These are phyloP conservation scores for Backusella australiensis DNA, from an alignment of 192 early-diverging fungal genomes.

Conservation along the genomic window DNA sequence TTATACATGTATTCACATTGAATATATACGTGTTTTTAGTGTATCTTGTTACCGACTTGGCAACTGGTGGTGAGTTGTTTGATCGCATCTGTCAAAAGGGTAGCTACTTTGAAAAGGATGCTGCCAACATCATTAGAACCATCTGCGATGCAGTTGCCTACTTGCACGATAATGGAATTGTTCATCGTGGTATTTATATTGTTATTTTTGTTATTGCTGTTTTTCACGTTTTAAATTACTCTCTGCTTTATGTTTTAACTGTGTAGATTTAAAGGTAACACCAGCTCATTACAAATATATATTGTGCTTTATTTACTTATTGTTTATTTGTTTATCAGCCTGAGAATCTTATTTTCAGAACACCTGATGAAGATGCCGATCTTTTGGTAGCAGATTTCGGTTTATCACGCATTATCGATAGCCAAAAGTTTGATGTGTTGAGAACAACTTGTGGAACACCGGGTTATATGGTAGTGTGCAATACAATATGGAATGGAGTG, in stretches of 20 bases:
- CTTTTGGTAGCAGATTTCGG: conserved; percentile 86
- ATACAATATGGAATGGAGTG: too few relatives aligned
- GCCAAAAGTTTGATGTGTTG: conserved; percentile 54
- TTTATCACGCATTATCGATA: conserved; percentile 64
- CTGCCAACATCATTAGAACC: conserved; percentile 71
- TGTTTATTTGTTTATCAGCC: conserved; percentile 41
- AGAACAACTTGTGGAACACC: conserved; percentile 77
- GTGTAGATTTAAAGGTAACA: conserved; percentile 31
- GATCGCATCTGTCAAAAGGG: conserved; percentile 75
- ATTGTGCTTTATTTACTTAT: neutral
- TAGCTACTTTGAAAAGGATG: conserved; percentile 77
- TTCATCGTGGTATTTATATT: conserved; percentile 69
- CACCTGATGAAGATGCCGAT: conserved; percentile 52
- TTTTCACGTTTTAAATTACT: neutral
- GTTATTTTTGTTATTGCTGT: neutral
- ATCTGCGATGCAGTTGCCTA: conserved; percentile 80
- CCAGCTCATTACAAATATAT: neutral
- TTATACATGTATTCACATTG: neutral
- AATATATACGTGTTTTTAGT: conserved; percentile 35
- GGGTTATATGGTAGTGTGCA: conserved; percentile 66
- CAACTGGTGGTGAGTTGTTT: conserved; percentile 91
- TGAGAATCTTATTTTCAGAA: conserved; percentile 77
- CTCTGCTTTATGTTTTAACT: neutral
- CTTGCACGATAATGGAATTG: conserved; percentile 82
- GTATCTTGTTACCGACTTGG: conserved; percentile 77